Base-by-base conservation (phyloP, 2,329 filamentous ascomycete species). In the Aspergillus neoniger region DNA sequence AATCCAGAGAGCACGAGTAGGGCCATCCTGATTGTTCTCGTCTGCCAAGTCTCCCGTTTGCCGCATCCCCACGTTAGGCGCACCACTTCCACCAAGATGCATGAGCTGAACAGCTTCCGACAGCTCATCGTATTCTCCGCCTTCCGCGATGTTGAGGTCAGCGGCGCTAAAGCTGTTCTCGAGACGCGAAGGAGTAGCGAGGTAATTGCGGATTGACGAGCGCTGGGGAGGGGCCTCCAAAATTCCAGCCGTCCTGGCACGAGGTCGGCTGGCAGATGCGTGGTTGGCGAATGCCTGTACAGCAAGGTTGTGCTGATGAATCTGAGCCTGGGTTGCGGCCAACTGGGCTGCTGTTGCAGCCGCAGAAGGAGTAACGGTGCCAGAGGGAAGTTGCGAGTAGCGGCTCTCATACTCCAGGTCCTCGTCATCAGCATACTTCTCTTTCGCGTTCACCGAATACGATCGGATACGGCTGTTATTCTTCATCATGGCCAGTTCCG, bases 381-480 rank as follows among this genome's bases (percentile, higher is more conserved):
- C 86, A 56, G 85, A 86, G 64, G 86, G 85, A 57, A 81, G 75
- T 55, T 80, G 79, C 48, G 83, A 82, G 70, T 87, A 87, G 59
- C 80, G 79, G 51, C 76, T 77, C 84, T 88, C 75, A 62, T 90
- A 91, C 15, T 91, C 88, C 62, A 92, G 90, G 25, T 92, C 89
- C 55, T 96, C 93, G 50, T 92, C 89, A 69, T 96, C 92, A 2
- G 91, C 93, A 70, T 98, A 98, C 76, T 95, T 96, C 75, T 98
- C 94, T 77, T 96, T 97, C 58, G 96, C 96, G 77, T 99, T 99
- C 66, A 99, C 95, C 0, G 95, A 99, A 76, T 97, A 98, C 1
- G 95, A 99, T 50, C 95, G 88, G 82, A 98, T 96, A 55, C 95
- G 88, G 75, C 91, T 98, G 69, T 91, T 90, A 73, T 86, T 90